A percentile compares a stretch with the other conserved stretches of the same genome.
phyloP scores from a whole-genome alignment of 176 grass and related monocot species.

The Rhynchospora breviuscula region DNA sequence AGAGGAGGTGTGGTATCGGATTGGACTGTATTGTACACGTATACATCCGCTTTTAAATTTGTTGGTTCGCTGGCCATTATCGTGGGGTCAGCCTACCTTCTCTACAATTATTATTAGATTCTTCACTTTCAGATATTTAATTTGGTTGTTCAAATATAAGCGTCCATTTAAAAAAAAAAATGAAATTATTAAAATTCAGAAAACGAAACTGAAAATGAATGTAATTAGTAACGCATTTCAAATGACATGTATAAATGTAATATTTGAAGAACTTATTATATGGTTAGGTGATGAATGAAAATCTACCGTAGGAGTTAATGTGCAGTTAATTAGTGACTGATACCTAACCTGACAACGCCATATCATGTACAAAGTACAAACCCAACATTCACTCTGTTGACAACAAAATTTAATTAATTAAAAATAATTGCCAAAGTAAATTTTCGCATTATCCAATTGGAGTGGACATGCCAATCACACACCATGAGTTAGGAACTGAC shows the following conservation, averaged over 20 bases:
- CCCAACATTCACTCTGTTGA: not conserved
- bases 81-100: not conserved
- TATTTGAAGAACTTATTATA: not conserved
- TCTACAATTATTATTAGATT: slow-evolving; percentile 12
- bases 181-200: not conserved
- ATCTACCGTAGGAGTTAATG: not conserved
- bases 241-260: not conserved
- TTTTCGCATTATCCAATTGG: no score
- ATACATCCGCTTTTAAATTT: not conserved
- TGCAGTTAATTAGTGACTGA: not conserved
- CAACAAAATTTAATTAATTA: no score
- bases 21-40: slow-evolving; percentile 1
- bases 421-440: no score
- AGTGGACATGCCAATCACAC: no score
- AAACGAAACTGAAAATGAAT: not conserved
- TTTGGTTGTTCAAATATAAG: not conserved
- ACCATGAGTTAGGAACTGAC: no score
- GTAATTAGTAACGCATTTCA: not conserved
- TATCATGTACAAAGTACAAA: not conserved
- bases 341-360: not conserved
- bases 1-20: not conserved
- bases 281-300: not conserved
- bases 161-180: no score
- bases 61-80: slow-evolving; percentile 16
- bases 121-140: not conserved